These are phyloP conservation scores for Plenodomus biglobosus DNA, from an alignment of 2,329 filamentous ascomycete species.

Conservation along the genomic window DNA sequence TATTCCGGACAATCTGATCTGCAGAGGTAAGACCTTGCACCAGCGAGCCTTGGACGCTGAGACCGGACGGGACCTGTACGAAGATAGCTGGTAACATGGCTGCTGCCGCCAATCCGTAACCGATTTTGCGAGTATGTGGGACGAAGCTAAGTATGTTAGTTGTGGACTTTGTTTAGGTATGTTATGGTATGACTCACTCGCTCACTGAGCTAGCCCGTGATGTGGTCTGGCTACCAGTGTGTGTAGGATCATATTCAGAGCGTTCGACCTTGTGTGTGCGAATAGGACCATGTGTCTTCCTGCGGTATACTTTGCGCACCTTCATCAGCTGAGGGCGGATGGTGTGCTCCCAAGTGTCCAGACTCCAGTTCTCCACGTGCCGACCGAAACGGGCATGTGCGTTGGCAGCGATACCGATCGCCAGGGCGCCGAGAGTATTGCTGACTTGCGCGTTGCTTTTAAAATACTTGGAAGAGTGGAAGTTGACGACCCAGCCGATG, in stretches of 20 bases:
- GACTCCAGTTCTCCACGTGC: constrained; percentile 57
- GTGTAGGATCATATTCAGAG: constrained; percentile 22
- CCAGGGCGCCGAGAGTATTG: constrained; percentile 75
- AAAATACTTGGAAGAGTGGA: constrained; percentile 68
- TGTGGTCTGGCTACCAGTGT: constrained; percentile 18
- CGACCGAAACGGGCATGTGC: constrained; percentile 71
- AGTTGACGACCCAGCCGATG: constrained; percentile 74
- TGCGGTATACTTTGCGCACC: constrained; percentile 29
- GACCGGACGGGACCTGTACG: constrained; percentile 62
- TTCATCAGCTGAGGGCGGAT: constrained; percentile 47
- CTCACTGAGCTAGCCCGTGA: constrained; percentile 27
- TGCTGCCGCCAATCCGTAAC: constrained; percentile 79
- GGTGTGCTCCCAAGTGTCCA: constrained; percentile 57
- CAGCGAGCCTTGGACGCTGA: constrained; percentile 60
- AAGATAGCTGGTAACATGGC: constrained; percentile 88
- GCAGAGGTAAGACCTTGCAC: constrained; percentile 60
- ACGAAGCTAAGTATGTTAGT: constrained; percentile 15
- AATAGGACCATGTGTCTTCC: constrained; percentile 20
- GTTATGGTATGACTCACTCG: constrained; percentile 7
- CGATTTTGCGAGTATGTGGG: constrained; percentile 45
- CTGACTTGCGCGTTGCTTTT: constrained; percentile 71
- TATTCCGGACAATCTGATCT: constrained; percentile 55
- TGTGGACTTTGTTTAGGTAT: background rate
- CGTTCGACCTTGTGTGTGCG: constrained; percentile 19
- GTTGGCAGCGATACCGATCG: constrained; percentile 76